Percentiles rank a stretch among this genome's conserved stretches.
phyloP scores from a whole-genome alignment of 2,329 filamentous ascomycete genomes.

The Exophiala alcalophila region DNA sequence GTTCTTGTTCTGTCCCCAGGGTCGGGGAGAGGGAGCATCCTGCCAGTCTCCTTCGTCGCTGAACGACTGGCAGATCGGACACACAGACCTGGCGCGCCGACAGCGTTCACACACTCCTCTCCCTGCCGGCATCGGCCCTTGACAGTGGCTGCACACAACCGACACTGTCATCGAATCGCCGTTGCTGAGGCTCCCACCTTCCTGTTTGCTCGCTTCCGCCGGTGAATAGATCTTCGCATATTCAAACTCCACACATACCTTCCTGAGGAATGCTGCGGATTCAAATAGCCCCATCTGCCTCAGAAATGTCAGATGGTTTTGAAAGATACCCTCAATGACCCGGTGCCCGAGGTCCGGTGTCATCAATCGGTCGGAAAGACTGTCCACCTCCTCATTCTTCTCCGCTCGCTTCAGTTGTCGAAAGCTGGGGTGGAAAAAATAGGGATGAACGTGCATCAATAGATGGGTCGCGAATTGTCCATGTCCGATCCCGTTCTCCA shows the following conservation, averaged over 20 bases:
- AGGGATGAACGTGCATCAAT: conserved; percentile 45
- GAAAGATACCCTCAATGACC: conserved; percentile 50
- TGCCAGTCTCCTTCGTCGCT: not conserved
- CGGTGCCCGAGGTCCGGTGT: conserved; percentile 44
- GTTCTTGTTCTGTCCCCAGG: conserved; percentile 11
- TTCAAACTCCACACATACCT: conserved; percentile 40
- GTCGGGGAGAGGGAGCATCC: not conserved
- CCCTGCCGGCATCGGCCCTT: conserved; percentile 16
- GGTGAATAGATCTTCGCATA: conserved; percentile 11
- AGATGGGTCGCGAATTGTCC: conserved; percentile 49
- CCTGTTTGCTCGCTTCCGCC: conserved; percentile 8
- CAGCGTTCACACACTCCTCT: conserved; percentile 25
- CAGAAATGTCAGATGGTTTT: conserved; percentile 57
- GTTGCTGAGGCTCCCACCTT: conserved; percentile 13
- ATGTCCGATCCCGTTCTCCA: conserved; percentile 43
- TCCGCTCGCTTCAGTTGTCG: conserved; percentile 8
- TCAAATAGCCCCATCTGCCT: conserved; percentile 35
- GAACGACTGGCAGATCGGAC: conserved; percentile 51
- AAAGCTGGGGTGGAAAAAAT: conserved; percentile 37
- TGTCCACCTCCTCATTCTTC: conserved; percentile 3
- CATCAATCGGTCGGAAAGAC: conserved; percentile 26
- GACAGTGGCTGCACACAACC: conserved; percentile 24
- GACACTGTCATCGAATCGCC: conserved; percentile 16
- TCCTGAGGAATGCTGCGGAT: conserved; percentile 55
- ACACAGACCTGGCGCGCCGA: conserved; percentile 32